These are phyloP conservation scores for Xylaria sp. DNA, from an alignment of 2,329 filamentous ascomycete species.

Conservation along the genomic window DNA sequence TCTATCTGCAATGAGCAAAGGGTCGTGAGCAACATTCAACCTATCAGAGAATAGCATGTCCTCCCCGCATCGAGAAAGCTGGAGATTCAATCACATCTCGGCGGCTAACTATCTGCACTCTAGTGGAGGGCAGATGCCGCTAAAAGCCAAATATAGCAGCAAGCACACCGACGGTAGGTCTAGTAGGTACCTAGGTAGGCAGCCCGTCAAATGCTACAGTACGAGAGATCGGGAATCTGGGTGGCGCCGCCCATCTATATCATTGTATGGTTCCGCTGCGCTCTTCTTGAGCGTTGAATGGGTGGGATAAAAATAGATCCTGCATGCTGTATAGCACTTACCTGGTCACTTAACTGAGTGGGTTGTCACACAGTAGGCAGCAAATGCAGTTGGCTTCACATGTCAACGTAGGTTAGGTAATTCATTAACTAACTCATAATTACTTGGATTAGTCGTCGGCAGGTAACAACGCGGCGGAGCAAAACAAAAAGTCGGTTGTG, in stretches of 20 bases:
- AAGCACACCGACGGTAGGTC: background rate
- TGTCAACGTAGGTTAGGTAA: too few relatives aligned
- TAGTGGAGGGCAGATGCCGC: background rate
- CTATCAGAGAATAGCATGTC: conserved; percentile 9
- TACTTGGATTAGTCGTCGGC: too few relatives aligned
- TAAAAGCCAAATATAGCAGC: conserved; percentile 29
- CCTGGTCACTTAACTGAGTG: too few relatives aligned
- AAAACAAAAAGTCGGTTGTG: background rate
- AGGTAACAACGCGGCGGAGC: too few relatives aligned
- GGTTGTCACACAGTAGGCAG: too few relatives aligned
- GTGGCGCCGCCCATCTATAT: background rate
- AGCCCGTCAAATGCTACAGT: background rate
- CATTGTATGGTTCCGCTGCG: background rate
- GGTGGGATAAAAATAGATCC: conserved; percentile 22
- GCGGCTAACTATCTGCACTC: conserved; percentile 22
- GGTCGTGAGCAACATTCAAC: background rate
- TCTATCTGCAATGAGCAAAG: background rate
- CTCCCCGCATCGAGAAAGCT: conserved; percentile 25
- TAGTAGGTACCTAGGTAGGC: background rate
- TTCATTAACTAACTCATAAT: too few relatives aligned
- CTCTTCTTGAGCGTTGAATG: background rate
- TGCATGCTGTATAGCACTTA: background rate
- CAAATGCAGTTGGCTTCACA: too few relatives aligned
- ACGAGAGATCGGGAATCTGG: conserved; percentile 12
- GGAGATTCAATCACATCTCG: background rate